Conservation (phyloP, 2,329 filamentous ascomycete species). For the Ophiocordyceps robertsii region DNA sequence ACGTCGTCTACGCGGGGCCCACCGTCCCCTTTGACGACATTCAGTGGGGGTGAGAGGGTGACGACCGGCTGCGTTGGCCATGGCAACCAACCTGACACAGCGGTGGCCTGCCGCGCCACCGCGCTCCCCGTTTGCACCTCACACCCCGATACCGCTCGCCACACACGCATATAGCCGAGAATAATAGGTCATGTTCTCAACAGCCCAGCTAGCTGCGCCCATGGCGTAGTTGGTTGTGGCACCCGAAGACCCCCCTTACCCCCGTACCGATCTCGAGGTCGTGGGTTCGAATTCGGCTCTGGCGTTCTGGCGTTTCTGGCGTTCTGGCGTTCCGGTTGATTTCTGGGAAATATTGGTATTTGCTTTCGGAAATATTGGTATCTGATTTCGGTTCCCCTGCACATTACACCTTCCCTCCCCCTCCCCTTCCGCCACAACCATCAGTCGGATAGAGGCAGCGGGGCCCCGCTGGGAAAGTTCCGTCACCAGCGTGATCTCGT, state of each 20-base stretch:
- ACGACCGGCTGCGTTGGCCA: neutral
- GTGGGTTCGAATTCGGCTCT: neutral
- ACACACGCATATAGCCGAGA: neutral
- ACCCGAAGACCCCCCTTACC: neutral
- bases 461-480: too few species aligned
- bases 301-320: neutral
- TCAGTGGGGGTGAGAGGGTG: conserved; percentile 13
- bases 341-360: too few species aligned
- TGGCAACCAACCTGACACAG: neutral
- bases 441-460: too few species aligned
- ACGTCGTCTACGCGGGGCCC: conserved; percentile 19
- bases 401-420: too few species aligned
- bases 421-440: too few species aligned
- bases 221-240: neutral
- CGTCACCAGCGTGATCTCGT: too few species aligned
- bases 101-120: too few species aligned
- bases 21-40: conserved; percentile 26
- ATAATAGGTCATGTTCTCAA: neutral
- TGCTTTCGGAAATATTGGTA: too few species aligned
- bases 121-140: too few species aligned
- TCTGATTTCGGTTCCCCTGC: too few species aligned
- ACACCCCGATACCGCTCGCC: too few species aligned
- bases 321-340: neutral
- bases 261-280: neutral
- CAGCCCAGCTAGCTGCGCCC: neutral